A percentile compares a stretch with the other conserved stretches of the same genome.
Conservation (phyloP, 2,329 filamentous ascomycete species). For the Aphanocladium album region DNA sequence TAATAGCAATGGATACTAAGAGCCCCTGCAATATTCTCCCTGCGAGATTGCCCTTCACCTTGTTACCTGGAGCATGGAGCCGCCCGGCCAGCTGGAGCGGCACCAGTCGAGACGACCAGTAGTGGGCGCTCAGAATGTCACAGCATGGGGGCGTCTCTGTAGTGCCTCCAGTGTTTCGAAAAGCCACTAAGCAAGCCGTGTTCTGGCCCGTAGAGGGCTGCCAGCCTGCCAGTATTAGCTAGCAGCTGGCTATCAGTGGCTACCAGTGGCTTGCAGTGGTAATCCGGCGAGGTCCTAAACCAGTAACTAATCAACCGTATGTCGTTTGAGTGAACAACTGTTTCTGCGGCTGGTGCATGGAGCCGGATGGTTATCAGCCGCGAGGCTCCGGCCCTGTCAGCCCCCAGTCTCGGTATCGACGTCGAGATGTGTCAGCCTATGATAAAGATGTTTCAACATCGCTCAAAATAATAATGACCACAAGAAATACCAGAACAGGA, state of each 20-base stretch:
- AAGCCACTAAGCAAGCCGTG: neutral
- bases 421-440: neutral
- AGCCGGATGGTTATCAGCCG: neutral
- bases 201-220: neutral
- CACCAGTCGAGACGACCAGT: neutral
- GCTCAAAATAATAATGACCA: too few relatives aligned
- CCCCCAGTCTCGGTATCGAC: neutral
- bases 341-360: neutral
- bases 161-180: neutral
- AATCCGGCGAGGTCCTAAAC: neutral
- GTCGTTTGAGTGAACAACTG: neutral
- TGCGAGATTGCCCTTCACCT: neutral
- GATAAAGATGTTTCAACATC: neutral
- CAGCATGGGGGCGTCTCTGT: neutral
- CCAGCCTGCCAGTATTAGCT: too few relatives aligned
- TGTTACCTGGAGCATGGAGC: neutral
- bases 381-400: neutral
- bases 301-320: neutral
- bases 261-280: neutral
- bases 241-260: neutral
- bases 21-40: neutral
- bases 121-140: neutral
- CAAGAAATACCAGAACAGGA: too few relatives aligned
- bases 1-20: constrained; percentile 1
- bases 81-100: neutral